Percentiles rank a stretch among this genome's conserved stretches.
Evolutionary conservation across 352 stramenopile species (phyloP).

Genomic region (Globisporangium emineosum): DNA sequence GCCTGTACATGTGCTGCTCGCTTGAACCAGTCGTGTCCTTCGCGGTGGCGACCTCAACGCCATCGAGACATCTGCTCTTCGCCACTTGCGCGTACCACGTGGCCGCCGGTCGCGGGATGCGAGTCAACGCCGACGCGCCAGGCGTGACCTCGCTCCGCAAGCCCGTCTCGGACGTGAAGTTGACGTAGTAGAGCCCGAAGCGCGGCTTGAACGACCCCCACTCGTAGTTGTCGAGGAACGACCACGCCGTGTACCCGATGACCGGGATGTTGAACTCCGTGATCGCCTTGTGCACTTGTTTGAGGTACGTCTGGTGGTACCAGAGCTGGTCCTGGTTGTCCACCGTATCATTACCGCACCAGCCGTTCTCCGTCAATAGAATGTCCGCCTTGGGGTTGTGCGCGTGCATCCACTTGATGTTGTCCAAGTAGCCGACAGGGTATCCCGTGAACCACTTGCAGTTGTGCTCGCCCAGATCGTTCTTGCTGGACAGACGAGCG

Average conservation of each 20-base stretch:
- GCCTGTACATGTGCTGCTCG: background rate
- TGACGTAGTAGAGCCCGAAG: slow-evolving; percentile 53
- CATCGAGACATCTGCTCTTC: slow-evolving; percentile 57
- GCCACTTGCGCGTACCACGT: slow-evolving; percentile 61
- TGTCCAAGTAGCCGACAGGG: slow-evolving; percentile 34
- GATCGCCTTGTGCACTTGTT: slow-evolving; percentile 47
- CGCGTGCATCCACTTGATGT: slow-evolving; percentile 39
- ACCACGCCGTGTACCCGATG: slow-evolving; percentile 90
- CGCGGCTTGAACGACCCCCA: slow-evolving; percentile 79
- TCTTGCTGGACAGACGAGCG: slow-evolving; percentile 44
- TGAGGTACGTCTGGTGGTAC: slow-evolving; percentile 46
- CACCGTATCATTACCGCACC: slow-evolving; percentile 45
- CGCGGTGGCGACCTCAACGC: background rate
- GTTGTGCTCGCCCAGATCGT: slow-evolving; percentile 32
- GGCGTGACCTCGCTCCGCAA: slow-evolving; percentile 24
- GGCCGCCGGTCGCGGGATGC: slow-evolving; percentile 38
- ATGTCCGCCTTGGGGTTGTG: slow-evolving; percentile 36
- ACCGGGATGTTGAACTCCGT: slow-evolving; percentile 47
- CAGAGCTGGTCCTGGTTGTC: slow-evolving; percentile 49
- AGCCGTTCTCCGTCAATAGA: slow-evolving; percentile 49
- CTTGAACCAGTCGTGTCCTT: background rate
- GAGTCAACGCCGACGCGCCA: slow-evolving; percentile 23
- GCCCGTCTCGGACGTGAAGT: slow-evolving; percentile 33
- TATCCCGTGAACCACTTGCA: slow-evolving; percentile 46
- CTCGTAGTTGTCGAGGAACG: slow-evolving; percentile 95